phyloP scores from a whole-genome alignment of 1,139 yeast species.

The Hemisphaericaspora xylanilytica region DNA sequence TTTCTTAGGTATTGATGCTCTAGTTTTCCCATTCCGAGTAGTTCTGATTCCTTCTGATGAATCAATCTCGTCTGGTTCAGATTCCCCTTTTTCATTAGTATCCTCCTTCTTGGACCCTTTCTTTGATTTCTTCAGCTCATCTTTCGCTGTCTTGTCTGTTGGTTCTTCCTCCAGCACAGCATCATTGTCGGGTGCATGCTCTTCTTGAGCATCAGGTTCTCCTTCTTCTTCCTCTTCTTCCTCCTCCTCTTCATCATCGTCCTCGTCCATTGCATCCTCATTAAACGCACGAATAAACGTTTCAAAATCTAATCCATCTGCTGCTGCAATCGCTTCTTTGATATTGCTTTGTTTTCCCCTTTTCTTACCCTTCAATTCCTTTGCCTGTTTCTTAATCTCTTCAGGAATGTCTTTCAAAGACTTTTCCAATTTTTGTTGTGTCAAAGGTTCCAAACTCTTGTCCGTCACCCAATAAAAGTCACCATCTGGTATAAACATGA shows the following conservation, averaged over 20 bases:
- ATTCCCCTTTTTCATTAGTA: conserved; percentile 14
- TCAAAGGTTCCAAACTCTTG: conserved; percentile 34
- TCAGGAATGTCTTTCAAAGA: conserved; percentile 31
- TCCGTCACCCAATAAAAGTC: conserved; percentile 49
- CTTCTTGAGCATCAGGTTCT: conserved; percentile 16
- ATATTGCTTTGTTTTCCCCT: conserved; percentile 31
- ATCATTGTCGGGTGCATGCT: too few relatives aligned
- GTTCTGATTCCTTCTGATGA: conserved; percentile 5
- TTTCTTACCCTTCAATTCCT: conserved; percentile 19
- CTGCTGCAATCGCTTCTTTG: conserved; percentile 41
- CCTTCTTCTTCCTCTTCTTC: conserved; percentile 31
- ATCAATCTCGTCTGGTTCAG: conserved; percentile 7
- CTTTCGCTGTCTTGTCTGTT: conserved; percentile 2
- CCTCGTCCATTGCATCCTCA: conserved; percentile 23
- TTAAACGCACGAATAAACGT: conserved; percentile 35
- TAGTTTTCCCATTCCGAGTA: conserved; percentile 9
- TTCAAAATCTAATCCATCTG: conserved; percentile 38
- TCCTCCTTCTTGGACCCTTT: conserved; percentile 14
- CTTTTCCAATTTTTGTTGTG: conserved; percentile 27
- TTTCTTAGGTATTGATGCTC: conserved; percentile 3
- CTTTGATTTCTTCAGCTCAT: conserved; percentile 6
- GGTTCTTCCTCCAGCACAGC: conserved; percentile 17
- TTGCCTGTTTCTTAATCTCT: conserved; percentile 13
- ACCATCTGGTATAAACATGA: conserved; percentile 49
- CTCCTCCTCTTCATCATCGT: conserved; percentile 29